phyloP scores from a whole-genome alignment of 805 yeast species.

The Cyberlindnera subsufficiens region DNA sequence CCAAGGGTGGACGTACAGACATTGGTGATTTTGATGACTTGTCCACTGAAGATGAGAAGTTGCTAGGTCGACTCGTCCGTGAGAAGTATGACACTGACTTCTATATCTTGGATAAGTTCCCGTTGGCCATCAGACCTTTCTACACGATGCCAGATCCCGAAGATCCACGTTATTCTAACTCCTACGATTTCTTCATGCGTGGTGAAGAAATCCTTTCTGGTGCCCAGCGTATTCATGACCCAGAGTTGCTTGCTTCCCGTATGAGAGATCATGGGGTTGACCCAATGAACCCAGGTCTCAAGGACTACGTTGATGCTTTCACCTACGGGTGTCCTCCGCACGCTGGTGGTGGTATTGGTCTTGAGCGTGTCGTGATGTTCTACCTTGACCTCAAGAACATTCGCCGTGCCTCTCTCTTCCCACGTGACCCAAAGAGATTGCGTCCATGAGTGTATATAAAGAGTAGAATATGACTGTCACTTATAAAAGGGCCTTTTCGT shows the following conservation, averaged over 20 bases:
- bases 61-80: slow-evolving; percentile 84
- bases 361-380: slow-evolving; percentile 98
- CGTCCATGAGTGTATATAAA: slow-evolving; percentile 49
- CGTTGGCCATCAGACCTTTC: slow-evolving; percentile 93
- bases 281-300: slow-evolving; percentile 73
- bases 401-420: slow-evolving; percentile 98
- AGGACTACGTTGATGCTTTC: slow-evolving; percentile 91
- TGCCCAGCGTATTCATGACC: slow-evolving; percentile 98
- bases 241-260: slow-evolving; percentile 74
- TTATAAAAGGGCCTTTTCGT: neutral
- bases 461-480: neutral
- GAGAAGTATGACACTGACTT: slow-evolving; percentile 96
- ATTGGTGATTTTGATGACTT: slow-evolving; percentile 78
- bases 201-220: slow-evolving; percentile 99
- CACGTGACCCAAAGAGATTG: slow-evolving; percentile 95
- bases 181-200: slow-evolving; percentile 99
- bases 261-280: slow-evolving; percentile 80
- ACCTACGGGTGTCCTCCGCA: slow-evolving; percentile 96
- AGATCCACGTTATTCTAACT: slow-evolving; percentile 90
- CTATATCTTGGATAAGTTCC: slow-evolving; percentile 97
- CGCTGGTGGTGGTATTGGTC: slow-evolving; percentile 99
- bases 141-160: slow-evolving; percentile 98
- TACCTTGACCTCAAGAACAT: slow-evolving; percentile 94
- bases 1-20: slow-evolving; percentile 78
- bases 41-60: slow-evolving; percentile 90